Percentiles rank a stretch among this genome's conserved stretches.
Conservation (phyloP, 2,329 filamentous ascomycete species). For the Exophiala alcalophila region DNA sequence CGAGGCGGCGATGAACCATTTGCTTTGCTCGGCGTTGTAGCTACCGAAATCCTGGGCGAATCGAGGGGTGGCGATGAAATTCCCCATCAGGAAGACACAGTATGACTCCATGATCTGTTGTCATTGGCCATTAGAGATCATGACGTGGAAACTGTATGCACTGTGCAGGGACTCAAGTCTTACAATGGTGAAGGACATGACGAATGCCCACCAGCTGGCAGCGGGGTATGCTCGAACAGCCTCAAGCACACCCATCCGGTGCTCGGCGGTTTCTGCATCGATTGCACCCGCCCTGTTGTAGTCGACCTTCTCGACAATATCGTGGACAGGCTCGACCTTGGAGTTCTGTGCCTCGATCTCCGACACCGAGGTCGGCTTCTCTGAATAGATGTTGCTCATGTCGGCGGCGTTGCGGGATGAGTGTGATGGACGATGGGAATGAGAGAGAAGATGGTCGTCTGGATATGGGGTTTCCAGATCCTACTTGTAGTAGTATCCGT, state of each 20-base stretch:
- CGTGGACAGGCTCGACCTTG: constrained; percentile 34
- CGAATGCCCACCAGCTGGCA: constrained; percentile 55
- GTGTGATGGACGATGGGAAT: constrained; percentile 5
- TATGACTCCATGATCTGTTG: constrained; percentile 64
- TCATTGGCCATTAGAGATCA: constrained; percentile 22
- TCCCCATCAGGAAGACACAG: constrained; percentile 59
- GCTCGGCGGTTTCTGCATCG: constrained; percentile 56
- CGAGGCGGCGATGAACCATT: constrained; percentile 47
- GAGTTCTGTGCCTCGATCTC: constrained; percentile 37
- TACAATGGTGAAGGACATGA: constrained; percentile 57
- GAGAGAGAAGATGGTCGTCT: constrained; percentile 1
- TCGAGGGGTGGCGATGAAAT: constrained; percentile 53
- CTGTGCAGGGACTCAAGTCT: constrained; percentile 35
- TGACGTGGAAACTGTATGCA: constrained; percentile 21
- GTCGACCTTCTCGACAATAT: constrained; percentile 40
- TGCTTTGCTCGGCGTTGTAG: constrained; percentile 25
- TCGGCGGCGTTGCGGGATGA: constrained; percentile 29
- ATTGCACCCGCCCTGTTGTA: constrained; percentile 54
- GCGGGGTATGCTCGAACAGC: constrained; percentile 53
- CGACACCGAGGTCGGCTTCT: constrained; percentile 34
- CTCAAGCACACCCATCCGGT: constrained; percentile 49
- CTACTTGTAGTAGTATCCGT: constrained; percentile 3
- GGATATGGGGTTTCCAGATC: constrained; percentile 12
- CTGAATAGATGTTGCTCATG: constrained; percentile 35
- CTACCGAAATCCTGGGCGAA: constrained; percentile 53